Evolutionary conservation across 768 basidiomycete species (phyloP), one percentile per base, ranked within the genome.

Genomic region (Leccinum rimulosum): DNA sequence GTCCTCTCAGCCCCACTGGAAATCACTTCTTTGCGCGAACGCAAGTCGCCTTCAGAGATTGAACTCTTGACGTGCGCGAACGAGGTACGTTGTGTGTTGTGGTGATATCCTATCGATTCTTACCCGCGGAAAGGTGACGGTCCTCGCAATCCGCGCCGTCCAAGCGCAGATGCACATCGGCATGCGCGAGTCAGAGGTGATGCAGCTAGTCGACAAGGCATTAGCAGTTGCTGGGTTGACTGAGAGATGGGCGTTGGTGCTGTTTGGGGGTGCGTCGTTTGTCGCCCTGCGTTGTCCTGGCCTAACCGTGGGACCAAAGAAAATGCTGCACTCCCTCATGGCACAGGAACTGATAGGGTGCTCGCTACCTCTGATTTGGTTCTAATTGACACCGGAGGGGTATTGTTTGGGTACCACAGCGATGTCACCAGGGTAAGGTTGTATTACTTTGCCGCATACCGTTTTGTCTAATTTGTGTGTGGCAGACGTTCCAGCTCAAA

Each of bases 311-410:
- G 48, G 10, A 55, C 27, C 51, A 7, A 69, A 94, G 93, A 89
- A 59, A 90, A 94, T 64, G 93, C 91, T 6, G 92, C 91, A 3
- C 81, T 92, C 25, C 93, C 92, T 3, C 93, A 95, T 69, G 94
- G 92, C 6, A 79, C 81, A 38, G 89, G 91, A 3, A 87, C 86
- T 0, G 88, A 94, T 67, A 81, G 85, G 33, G 65, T 66, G 1
- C 76, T 94, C 12, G 74, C 71, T 1, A 68, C 74, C 55, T 66
- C 77, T 6, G 92, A 95, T 64, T 81, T 91, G 58, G 80, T 86
- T 11, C 77, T 95, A 14, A 86, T 94, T 59, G 93, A 95, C 68
- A 82, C 84, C 54, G 88, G 84, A 9, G 90, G 84, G 1, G 77
- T 78, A 15, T 77, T 94, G 47, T 82, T 89, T 65, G 91, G 87